Evolutionary conservation across 257 asterid species (phyloP).

Genomic region (Paulownia fortunei): DNA sequence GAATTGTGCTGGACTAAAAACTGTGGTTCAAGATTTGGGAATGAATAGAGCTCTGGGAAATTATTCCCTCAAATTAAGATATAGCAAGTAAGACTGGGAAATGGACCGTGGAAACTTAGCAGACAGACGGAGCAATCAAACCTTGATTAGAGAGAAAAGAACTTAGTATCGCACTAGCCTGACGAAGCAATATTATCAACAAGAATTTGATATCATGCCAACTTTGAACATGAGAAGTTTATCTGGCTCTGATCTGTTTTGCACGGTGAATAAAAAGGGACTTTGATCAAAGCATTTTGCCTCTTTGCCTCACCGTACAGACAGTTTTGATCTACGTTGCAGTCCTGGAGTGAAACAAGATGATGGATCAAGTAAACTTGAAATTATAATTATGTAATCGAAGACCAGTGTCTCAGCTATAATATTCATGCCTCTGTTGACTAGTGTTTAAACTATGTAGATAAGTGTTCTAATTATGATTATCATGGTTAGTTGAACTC

Average conservation of each 20-base stretch:
- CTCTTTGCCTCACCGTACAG: not conserved
- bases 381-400: constrained; percentile 8
- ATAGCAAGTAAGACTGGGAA: not conserved
- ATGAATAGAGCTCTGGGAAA: not conserved
- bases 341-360: not conserved
- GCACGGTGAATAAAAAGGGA: not conserved
- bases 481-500: not conserved
- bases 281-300: not conserved
- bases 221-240: not conserved
- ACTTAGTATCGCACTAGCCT: not conserved
- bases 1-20: not conserved
- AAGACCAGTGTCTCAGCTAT: not conserved
- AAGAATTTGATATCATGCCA: not conserved
- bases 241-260: not conserved
- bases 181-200: constrained; percentile 10
- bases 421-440: not conserved
- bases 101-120: not conserved
- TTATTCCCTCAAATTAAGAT: not conserved
- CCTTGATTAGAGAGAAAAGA: not conserved
- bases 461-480: not conserved
- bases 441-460: constrained; percentile 19
- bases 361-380: constrained; percentile 10
- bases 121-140: not conserved
- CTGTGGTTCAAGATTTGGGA: constrained; percentile 7
- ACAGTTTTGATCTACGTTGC: not conserved